phyloP scores from a whole-genome alignment of 2,329 filamentous ascomycete genomes.

The Claviceps monticola region DNA sequence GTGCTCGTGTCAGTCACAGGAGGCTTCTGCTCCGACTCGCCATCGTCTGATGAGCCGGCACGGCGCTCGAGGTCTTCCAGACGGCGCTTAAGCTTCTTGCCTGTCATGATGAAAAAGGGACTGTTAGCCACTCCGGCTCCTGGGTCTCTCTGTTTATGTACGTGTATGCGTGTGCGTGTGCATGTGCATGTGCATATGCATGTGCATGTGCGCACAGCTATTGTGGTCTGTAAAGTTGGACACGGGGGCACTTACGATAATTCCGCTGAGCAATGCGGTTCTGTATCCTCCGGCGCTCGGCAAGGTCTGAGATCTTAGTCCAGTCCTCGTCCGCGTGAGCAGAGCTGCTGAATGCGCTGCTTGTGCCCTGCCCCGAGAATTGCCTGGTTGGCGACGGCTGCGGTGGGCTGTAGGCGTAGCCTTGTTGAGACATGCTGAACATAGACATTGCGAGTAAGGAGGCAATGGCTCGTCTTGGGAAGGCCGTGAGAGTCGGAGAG shows the following conservation, averaged over 20 bases:
- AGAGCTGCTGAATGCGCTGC: constrained; percentile 87
- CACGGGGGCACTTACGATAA: constrained; percentile 55
- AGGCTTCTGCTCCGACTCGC: constrained; percentile 26
- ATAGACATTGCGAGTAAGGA: constrained; percentile 18
- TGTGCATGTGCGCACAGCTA: background rate
- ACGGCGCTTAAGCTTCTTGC: constrained; percentile 86
- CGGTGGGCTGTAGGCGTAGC: constrained; percentile 18
- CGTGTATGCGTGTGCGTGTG: background rate
- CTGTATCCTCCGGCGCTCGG: constrained; percentile 85
- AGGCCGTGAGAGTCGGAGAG: background rate
- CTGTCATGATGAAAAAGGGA: constrained; percentile 24
- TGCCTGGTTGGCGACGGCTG: constrained; percentile 39
- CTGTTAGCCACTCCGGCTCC: background rate
- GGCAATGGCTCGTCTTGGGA: no score
- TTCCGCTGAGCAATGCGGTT: constrained; percentile 96
- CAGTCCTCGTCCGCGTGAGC: constrained; percentile 96
- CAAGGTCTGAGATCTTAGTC: constrained; percentile 97
- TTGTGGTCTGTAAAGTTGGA: background rate
- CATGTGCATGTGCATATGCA: background rate
- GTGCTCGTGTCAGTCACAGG: constrained; percentile 7
- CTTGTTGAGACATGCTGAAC: constrained; percentile 21
- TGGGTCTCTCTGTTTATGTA: background rate
- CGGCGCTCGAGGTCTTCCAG: constrained; percentile 74
- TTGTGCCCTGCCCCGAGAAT: constrained; percentile 62
- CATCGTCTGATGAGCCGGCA: constrained; percentile 44